phyloP scores from a whole-genome alignment of 257 asterid genomes.

The Cinchona pubescens region DNA sequence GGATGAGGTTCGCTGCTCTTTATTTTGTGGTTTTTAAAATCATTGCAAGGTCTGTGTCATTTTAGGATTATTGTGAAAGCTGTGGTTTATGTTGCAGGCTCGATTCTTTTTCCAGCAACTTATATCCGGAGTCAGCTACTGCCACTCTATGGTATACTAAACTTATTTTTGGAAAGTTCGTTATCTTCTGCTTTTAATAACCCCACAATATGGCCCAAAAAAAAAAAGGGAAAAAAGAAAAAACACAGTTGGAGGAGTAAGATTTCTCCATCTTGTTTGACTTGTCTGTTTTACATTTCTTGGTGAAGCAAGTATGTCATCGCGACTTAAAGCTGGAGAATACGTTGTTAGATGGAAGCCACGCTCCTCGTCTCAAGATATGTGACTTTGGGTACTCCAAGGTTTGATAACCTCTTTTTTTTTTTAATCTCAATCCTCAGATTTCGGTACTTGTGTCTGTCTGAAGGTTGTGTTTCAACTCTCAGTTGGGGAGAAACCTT shows the following conservation, averaged over 20 bases:
- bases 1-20: constrained; percentile 66
- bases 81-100: constrained; percentile 45
- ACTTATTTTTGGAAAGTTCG: constrained; percentile 13
- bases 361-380: constrained; percentile 86
- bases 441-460: not conserved
- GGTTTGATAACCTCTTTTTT: constrained; percentile 44
- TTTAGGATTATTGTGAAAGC: not conserved
- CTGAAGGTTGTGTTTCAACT: not conserved
- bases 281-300: constrained; percentile 17
- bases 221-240: too few species aligned
- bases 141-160: constrained; percentile 88
- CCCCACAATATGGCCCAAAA: not conserved
- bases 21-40: not conserved
- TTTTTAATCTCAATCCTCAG: not conserved
- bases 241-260: not conserved
- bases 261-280: not conserved
- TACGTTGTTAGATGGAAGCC: constrained; percentile 90
- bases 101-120: constrained; percentile 97
- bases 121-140: constrained; percentile 96
- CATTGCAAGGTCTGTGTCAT: not conserved
- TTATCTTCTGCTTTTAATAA: not conserved
- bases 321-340: constrained; percentile 95
- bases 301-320: constrained; percentile 89
- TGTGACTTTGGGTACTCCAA: constrained; percentile 98
- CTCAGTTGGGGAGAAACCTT: not conserved